Percentiles rank a stretch among this genome's conserved stretches.
phyloP scores from a whole-genome alignment of 177 flowering plant species.

The Tripterygium wilfordii region DNA sequence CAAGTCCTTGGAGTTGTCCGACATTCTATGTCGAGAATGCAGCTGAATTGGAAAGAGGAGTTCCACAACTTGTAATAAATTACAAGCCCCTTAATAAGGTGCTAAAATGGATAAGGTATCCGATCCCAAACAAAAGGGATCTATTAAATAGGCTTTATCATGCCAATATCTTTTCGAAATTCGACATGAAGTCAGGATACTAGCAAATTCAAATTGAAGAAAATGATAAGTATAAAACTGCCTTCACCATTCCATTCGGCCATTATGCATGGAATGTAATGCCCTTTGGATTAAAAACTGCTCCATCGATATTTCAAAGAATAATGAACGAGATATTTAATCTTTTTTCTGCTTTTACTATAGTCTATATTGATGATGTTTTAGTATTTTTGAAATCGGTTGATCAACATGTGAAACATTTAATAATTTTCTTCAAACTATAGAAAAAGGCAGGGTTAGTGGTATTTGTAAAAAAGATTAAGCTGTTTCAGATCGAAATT shows the following conservation, averaged over 20 bases:
- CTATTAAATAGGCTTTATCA: too few relatives aligned
- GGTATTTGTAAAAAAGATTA: too few relatives aligned
- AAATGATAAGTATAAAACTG: background rate
- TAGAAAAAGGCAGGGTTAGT: background rate
- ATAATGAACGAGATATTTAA: too few relatives aligned
- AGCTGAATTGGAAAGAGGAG: background rate
- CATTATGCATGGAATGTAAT: background rate
- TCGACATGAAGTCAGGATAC: too few relatives aligned
- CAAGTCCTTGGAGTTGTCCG: too few relatives aligned
- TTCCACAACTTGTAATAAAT: background rate
- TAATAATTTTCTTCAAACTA: too few relatives aligned
- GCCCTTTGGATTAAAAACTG: too few relatives aligned
- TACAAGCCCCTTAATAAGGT: too few relatives aligned
- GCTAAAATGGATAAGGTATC: background rate
- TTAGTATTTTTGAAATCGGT: background rate
- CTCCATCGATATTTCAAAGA: too few relatives aligned
- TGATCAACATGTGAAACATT: background rate
- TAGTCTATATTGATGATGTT: too few relatives aligned
- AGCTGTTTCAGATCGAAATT: background rate
- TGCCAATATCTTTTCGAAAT: too few relatives aligned
- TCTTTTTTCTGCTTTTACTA: too few relatives aligned
- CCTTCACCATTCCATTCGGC: background rate
- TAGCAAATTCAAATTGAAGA: background rate
- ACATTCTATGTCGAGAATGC: background rate
- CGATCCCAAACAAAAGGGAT: background rate